These are phyloP conservation scores for Castanospermum australe DNA, from an alignment of 306 rosid genomes.

Conservation along the genomic window DNA sequence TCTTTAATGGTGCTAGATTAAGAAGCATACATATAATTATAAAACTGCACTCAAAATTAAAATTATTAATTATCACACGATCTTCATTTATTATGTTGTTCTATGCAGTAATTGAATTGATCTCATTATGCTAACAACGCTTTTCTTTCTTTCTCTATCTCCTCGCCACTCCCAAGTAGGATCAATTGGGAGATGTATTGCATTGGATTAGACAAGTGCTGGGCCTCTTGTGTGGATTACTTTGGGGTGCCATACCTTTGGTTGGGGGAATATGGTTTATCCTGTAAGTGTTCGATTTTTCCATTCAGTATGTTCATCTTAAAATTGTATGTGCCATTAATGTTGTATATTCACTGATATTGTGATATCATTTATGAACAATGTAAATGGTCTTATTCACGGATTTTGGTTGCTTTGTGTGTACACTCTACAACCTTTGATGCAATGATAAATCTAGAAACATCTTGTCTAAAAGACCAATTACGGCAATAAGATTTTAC, in stretches of 20 bases:
- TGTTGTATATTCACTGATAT: not conserved
- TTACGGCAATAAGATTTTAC: not conserved
- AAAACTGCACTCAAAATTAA: not conserved
- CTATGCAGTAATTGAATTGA: not conserved
- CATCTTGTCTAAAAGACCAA: not conserved
- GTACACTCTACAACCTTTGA: not conserved
- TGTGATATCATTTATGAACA: not conserved
- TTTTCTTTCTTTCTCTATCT: not conserved
- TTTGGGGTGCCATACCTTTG: conserved; percentile 91
- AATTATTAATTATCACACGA: not conserved
- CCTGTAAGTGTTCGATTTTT: conserved; percentile 57
- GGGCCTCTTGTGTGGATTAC: conserved; percentile 70
- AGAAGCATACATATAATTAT: not conserved
- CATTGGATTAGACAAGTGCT: conserved; percentile 95
- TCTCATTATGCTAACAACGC: not conserved
- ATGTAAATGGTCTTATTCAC: not conserved
- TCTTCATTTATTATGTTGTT: not conserved
- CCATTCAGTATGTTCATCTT: not conserved
- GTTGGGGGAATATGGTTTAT: conserved; percentile 96
- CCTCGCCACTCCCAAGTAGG: conserved; percentile 42
- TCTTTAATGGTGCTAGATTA: not conserved
- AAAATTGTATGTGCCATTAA: not conserved
- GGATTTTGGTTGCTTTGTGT: not conserved
- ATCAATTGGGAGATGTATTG: conserved; percentile 94
- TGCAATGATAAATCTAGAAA: conserved; percentile 14